Evolutionary conservation across 441 rosid genomes (phyloP).

Genomic region (Flueggea neowawraea): DNA sequence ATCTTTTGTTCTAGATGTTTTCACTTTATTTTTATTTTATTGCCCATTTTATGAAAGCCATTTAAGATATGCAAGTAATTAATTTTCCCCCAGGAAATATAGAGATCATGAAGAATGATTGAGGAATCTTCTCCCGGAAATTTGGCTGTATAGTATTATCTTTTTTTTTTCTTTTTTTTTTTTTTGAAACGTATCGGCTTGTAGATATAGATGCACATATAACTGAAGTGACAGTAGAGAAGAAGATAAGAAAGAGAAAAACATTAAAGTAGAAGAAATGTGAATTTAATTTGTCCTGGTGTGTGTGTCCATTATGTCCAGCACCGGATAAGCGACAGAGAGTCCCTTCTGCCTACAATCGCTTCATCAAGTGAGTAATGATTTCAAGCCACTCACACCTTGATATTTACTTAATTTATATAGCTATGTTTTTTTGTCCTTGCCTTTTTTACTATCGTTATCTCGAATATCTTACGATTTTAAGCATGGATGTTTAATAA

Average conservation of each 20-base stretch:
- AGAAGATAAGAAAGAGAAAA: conserved; percentile 20
- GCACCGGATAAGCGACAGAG: conserved; percentile 99
- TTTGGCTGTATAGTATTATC: too few relatives aligned
- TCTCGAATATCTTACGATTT: too few relatives aligned
- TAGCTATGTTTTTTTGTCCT: too few relatives aligned
- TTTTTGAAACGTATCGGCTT: too few relatives aligned
- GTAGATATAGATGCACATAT: conserved; percentile 47
- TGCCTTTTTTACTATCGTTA: too few relatives aligned
- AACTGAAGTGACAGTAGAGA: conserved; percentile 17
- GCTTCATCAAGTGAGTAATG: conserved; percentile 89
- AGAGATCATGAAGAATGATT: conserved; percentile 32
- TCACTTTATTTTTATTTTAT: too few relatives aligned
- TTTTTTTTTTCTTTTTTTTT: too few relatives aligned
- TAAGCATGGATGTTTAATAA: too few relatives aligned
- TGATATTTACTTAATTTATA: too few relatives aligned
- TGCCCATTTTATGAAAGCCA: too few relatives aligned
- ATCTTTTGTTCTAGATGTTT: too few relatives aligned
- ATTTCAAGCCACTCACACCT: conserved; percentile 4
- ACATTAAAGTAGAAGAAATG: conserved; percentile 12
- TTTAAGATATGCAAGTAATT: background rate
- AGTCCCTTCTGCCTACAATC: conserved; percentile 99
- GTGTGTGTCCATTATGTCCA: conserved; percentile 48
- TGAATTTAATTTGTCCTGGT: conserved; percentile 40
- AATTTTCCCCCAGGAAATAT: conserved; percentile 45
- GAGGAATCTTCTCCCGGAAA: conserved; percentile 13